Base-by-base conservation (phyloP, 2,329 filamentous ascomycete species). In the Alternaria triticina region DNA sequence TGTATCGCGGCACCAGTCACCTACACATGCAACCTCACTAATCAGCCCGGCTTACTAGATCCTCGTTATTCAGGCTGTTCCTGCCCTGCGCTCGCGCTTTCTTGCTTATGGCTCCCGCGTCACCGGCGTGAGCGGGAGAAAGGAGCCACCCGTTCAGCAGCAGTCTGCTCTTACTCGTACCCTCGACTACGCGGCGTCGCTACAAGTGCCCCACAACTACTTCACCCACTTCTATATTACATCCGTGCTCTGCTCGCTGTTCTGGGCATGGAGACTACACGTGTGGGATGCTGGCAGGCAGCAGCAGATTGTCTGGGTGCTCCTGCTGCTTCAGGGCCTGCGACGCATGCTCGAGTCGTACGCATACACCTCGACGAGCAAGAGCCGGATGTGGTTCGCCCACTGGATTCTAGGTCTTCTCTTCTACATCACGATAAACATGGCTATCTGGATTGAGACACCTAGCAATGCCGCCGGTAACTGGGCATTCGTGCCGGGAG, bases 151-250 rank as follows among this genome's bases (percentile, higher is more conserved):
- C n/a, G 51, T 44, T 28, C 61, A 64, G 54, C 54, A 57, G 47
- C n/a, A 65, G 43, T 66, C 68, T 13, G 15, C 50, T 17, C 7
- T 73, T 49, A 58, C 50, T 17, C 67, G 61, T 22, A 54, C 83
- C 49, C 81, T 89, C 62, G 87, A 89, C 70, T 76, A 75, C 61
- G 73, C 87, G 20, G 85, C 87, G 33, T 81, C 79, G 40, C 78
- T 86, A 69, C 87, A 88, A 75, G 90, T 97, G 36, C 94, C 95
- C 22, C 96, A 98, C 81, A 87, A 87, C 65, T 98, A 92, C 89
- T 98, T 98, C 79, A 86, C 86, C 46, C 91, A 96, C 71, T 98
- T 97, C 82, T 98, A 99, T 78, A 75, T 91, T 57, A 78, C 89
- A 36, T 95, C 92, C 4, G 81, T 94, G 5, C 75, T 83, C 2